phyloP scores from a whole-genome alignment of 345 rosid genomes.

The Cochlearia excelsa region DNA sequence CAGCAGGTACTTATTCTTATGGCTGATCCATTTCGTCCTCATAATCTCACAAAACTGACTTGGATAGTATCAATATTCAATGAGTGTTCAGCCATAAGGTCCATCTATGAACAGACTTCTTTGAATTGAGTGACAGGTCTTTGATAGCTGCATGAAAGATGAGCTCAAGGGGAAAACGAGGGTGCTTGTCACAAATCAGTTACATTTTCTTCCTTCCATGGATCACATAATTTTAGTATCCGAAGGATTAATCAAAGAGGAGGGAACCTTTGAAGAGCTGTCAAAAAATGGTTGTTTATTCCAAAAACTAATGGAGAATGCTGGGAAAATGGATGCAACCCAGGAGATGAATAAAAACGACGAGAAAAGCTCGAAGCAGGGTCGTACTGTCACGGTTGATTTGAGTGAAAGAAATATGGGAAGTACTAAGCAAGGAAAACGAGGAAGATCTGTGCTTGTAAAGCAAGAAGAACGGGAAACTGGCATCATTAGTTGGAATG shows the following conservation, averaged over 20 bases:
- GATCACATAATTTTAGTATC: constrained; percentile 69
- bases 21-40: constrained; percentile 1
- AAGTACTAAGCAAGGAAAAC: constrained; percentile 44
- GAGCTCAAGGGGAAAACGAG: constrained; percentile 78
- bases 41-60: not conserved
- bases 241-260: constrained; percentile 79
- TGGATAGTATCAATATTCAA: not conserved
- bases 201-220: constrained; percentile 93
- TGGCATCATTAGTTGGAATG: constrained; percentile 85
- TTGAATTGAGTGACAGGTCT: constrained; percentile 54
- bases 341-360: constrained; percentile 38
- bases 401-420: constrained; percentile 30
- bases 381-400: constrained; percentile 38
- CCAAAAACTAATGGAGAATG: constrained; percentile 91
- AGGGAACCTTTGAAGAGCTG: constrained; percentile 86
- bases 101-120: constrained; percentile 16
- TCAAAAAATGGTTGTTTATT: constrained; percentile 64
- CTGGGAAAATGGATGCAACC: constrained; percentile 85
- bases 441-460: constrained; percentile 69
- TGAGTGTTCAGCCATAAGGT: not conserved
- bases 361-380: constrained; percentile 38
- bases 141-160: constrained; percentile 77
- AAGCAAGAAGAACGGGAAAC: constrained; percentile 96
- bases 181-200: constrained; percentile 91
- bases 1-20: constrained; percentile 56